Conservation (phyloP, 345 rosid genomes). For the Nasturtium officinale region DNA sequence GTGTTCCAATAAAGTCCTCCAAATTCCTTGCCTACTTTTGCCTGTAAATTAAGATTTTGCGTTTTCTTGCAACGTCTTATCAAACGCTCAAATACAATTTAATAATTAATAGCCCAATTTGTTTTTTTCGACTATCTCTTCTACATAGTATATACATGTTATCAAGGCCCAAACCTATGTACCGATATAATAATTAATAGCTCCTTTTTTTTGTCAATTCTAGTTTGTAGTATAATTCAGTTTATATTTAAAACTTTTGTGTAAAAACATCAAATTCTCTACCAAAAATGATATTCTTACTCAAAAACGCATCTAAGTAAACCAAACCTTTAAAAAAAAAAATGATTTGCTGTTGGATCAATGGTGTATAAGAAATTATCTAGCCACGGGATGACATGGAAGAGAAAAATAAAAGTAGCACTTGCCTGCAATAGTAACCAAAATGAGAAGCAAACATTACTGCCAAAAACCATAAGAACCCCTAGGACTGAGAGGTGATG, state of each 20-base stretch:
- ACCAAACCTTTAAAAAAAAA: background rate
- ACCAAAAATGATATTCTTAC: background rate
- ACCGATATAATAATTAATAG: background rate
- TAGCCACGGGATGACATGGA: background rate
- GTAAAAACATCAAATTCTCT: too few species aligned
- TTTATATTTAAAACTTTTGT: background rate
- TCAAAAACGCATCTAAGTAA: background rate
- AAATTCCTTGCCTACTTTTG: constrained; percentile 33
- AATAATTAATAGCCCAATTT: background rate
- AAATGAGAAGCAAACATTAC: constrained; percentile 37
- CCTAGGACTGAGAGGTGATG: constrained; percentile 41
- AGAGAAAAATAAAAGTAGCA: background rate
- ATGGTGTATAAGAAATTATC: background rate
- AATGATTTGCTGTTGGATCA: background rate
- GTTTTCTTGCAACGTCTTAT: constrained; percentile 2
- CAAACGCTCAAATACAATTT: background rate
- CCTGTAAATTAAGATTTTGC: constrained; percentile 12
- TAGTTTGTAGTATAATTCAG: background rate
- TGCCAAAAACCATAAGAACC: constrained; percentile 34
- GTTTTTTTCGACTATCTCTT: background rate
- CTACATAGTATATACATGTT: background rate
- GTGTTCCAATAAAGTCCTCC: constrained; percentile 41
- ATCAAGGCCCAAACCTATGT: background rate
- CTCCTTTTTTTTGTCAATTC: background rate
- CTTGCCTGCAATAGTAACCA: constrained; percentile 49